Conservation (phyloP, 768 basidiomycete genomes). For the Tulasnella sp. region DNA sequence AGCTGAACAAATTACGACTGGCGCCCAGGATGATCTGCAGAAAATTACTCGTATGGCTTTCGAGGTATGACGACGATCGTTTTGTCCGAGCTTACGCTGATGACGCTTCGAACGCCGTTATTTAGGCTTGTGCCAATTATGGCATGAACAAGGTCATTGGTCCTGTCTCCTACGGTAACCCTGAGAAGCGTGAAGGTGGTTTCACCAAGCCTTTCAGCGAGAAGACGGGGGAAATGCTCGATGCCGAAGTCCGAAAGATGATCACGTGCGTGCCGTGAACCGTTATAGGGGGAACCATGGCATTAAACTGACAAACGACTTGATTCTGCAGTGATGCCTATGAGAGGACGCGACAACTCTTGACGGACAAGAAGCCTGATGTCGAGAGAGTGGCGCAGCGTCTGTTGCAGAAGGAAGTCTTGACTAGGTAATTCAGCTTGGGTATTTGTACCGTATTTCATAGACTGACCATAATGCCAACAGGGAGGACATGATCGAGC, state of each 20-base stretch:
- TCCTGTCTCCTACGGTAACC: slow-evolving; percentile 93
- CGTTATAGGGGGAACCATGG: neutral
- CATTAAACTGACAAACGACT: slow-evolving; percentile 1
- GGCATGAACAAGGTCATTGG: slow-evolving; percentile 96
- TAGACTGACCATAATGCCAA: slow-evolving; percentile 1
- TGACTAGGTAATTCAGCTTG: slow-evolving; percentile 65
- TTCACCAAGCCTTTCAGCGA: slow-evolving; percentile 99
- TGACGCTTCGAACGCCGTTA: neutral
- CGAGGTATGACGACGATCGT: slow-evolving; percentile 45
- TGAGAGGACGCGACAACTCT: slow-evolving; percentile 71
- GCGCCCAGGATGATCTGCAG: slow-evolving; percentile 96
- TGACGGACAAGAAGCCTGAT: slow-evolving; percentile 75
- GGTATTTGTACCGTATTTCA: neutral
- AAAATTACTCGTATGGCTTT: slow-evolving; percentile 99
- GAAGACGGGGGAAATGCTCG: slow-evolving; percentile 92
- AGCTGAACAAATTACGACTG: slow-evolving; percentile 85
- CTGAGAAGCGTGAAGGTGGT: slow-evolving; percentile 72
- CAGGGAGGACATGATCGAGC: slow-evolving; percentile 82
- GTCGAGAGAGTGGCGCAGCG: slow-evolving; percentile 92
- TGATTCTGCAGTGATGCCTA: slow-evolving; percentile 59
- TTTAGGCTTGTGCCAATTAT: slow-evolving; percentile 79
- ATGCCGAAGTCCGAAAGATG: slow-evolving; percentile 91
- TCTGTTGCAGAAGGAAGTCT: slow-evolving; percentile 91
- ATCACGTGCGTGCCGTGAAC: slow-evolving; percentile 55
- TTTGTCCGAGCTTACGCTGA: neutral